phyloP scores from a whole-genome alignment of 2,329 filamentous ascomycete genomes.

The Colletotrichum sojae region DNA sequence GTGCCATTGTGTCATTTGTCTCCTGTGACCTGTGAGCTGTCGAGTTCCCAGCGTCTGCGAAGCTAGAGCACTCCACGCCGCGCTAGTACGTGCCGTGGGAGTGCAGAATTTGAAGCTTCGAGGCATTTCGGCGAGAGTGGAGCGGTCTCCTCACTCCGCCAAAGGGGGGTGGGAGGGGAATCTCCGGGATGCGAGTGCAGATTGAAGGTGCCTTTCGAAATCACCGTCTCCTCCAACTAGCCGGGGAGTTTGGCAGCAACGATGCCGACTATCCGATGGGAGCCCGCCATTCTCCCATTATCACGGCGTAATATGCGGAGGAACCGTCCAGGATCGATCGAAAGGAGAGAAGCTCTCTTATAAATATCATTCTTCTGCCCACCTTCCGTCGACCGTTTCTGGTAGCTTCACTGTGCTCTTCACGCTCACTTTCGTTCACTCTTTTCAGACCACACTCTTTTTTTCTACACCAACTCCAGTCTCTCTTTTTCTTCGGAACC shows the following conservation, averaged over 20 bases:
- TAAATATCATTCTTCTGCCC: slow-evolving; percentile 21
- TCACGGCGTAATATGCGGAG: not conserved
- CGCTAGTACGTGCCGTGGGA: slow-evolving; percentile 12
- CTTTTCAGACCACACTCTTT: slow-evolving; percentile 20
- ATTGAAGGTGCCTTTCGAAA: slow-evolving; percentile 16
- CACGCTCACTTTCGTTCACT: slow-evolving; percentile 31
- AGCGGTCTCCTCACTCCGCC: slow-evolving; percentile 8
- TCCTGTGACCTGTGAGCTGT: not conserved
- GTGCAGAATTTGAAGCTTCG: slow-evolving; percentile 26
- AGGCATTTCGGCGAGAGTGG: slow-evolving; percentile 9
- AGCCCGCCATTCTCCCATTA: not conserved
- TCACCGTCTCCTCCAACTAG: slow-evolving; percentile 26
- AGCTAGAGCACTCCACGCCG: not conserved
- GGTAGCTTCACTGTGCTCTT: slow-evolving; percentile 18
- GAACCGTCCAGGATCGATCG: not conserved
- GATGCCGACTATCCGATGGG: slow-evolving; percentile 19
- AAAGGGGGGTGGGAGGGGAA: not conserved
- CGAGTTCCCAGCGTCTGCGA: not conserved
- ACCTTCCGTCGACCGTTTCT: not conserved
- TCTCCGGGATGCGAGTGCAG: slow-evolving; percentile 16
- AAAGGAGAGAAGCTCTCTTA: not conserved
- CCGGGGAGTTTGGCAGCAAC: slow-evolving; percentile 12
- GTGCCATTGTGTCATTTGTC: not conserved
- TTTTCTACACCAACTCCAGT: slow-evolving; percentile 24
- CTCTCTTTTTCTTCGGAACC: slow-evolving; percentile 5